Evolutionary conservation across 1,284 basidiomycete genomes (phyloP), one percentile per base, ranked within the genome.

Genomic region (Cerrena zonata): DNA sequence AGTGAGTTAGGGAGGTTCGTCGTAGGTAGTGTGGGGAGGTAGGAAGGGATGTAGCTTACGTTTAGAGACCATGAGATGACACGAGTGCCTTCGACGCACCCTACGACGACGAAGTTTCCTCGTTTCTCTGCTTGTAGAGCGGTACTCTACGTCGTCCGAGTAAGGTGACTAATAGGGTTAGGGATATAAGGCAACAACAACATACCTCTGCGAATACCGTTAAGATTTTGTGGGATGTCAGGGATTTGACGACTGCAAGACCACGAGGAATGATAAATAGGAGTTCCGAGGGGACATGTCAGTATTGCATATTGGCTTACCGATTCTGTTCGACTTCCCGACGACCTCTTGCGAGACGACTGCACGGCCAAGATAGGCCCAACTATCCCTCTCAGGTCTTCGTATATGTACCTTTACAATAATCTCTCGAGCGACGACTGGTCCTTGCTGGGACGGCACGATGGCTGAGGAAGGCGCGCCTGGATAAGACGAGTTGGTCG

Each of bases 61-160:
- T 89, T 89, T 52, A 90, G 64, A 34, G 87, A 90, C 87, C 87
- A 90, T n/a, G 88, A 89, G 34, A 89, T 71, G 41, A 90, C 87
- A 38, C 77, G 78, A 30, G 73, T 64, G 22, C 79, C 80, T 53
- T 89, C 86, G 12, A 90, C 80, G 51, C 80, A 84, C 39, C 84
- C 82, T 51, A 90, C 77, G 25, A 90, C 86, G 23, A 90, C 82
- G 61, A 90, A 90, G 64, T 89, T 90, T 48, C 87, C 88, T 57
- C 87, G 78, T 65, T 86, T 86, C 67, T 90, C 87, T 21, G 87
- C 86, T 69, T 88, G 84, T 37, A 90, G 69, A 62, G 89, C 83
- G 52, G 79, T 78, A 41, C 75, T 68, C 86, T 89, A 56, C 5
- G 23, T 21, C 21, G 27, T 39, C 50, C 41, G 38, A 47, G 19